phyloP scores from a whole-genome alignment of 768 basidiomycete species.

The Termitomyces sp. region DNA sequence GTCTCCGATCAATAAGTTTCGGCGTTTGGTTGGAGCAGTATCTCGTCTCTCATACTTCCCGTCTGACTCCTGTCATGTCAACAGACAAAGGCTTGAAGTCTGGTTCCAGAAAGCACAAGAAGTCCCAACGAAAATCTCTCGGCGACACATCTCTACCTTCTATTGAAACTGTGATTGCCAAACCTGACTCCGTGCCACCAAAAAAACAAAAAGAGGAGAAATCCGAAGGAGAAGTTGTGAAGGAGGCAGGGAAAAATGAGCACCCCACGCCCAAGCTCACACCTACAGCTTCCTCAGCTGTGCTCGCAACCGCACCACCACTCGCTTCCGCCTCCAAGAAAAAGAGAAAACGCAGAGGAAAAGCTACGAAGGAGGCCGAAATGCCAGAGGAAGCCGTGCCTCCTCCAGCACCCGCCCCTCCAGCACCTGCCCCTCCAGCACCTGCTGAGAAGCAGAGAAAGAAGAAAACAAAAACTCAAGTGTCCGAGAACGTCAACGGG shows the following conservation, averaged over 20 bases:
- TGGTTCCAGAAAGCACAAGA: conserved; percentile 18
- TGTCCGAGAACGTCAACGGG: background rate
- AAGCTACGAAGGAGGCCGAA: background rate
- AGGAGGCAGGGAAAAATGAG: background rate
- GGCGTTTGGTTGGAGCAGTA: background rate
- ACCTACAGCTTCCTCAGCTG: background rate
- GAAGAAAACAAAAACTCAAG: background rate
- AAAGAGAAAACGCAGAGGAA: background rate
- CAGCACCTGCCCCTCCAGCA: no score
- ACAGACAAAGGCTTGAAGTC: conserved; percentile 12
- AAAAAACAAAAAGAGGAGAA: conserved; percentile 12
- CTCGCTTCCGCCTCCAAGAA: background rate
- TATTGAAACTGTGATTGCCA: background rate
- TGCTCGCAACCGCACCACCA: background rate
- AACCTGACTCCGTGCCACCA: background rate
- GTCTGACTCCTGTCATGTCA: conserved; percentile 8
- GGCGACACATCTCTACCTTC: conserved; percentile 6
- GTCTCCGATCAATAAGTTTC: conserved; percentile 14
- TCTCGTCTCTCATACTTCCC: background rate
- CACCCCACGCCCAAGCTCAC: conserved; percentile 2
- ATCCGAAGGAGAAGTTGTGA: background rate
- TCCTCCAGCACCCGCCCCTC: background rate
- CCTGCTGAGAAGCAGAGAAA: background rate
- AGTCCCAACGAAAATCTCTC: conserved; percentile 18
- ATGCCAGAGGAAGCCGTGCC: background rate